These are phyloP conservation scores for Xylaria sp. DNA, from an alignment of 2,329 filamentous ascomycete species.

Conservation along the genomic window DNA sequence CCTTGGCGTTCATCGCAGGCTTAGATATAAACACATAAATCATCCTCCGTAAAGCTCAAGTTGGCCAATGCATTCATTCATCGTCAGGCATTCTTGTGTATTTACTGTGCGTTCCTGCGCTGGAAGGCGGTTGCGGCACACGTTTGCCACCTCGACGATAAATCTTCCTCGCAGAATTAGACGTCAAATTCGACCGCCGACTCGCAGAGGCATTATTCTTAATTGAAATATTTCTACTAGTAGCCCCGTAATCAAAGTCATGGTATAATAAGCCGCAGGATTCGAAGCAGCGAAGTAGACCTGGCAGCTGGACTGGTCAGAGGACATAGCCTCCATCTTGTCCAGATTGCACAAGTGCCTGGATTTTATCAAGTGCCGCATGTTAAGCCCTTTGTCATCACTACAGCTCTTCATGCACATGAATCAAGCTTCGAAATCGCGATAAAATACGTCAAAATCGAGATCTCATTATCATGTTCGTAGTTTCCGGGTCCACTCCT, in stretches of 20 bases:
- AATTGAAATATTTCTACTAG: too few species aligned
- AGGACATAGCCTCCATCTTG: too few species aligned
- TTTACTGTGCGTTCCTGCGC: neutral
- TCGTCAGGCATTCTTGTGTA: neutral
- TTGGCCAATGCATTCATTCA: neutral
- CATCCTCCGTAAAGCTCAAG: neutral
- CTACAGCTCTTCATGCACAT: neutral
- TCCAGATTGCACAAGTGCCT: too few species aligned
- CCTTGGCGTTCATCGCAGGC: neutral
- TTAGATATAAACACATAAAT: neutral
- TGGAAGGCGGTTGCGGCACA: neutral
- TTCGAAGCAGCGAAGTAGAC: too few species aligned
- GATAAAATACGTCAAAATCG: neutral
- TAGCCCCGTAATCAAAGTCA: neutral
- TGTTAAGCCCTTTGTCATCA: neutral
- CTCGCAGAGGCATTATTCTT: neutral
- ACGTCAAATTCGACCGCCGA: neutral
- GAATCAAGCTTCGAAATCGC: neutral
- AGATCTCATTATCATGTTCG: neutral
- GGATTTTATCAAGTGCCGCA: neutral
- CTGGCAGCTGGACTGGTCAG: too few species aligned
- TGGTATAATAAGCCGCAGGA: neutral
- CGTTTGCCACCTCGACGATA: neutral
- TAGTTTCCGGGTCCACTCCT: neutral
- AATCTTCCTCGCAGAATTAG: neutral